These are phyloP conservation scores for Colletotrichum musae DNA, from an alignment of 2,329 filamentous ascomycete genomes.

Conservation along the genomic window DNA sequence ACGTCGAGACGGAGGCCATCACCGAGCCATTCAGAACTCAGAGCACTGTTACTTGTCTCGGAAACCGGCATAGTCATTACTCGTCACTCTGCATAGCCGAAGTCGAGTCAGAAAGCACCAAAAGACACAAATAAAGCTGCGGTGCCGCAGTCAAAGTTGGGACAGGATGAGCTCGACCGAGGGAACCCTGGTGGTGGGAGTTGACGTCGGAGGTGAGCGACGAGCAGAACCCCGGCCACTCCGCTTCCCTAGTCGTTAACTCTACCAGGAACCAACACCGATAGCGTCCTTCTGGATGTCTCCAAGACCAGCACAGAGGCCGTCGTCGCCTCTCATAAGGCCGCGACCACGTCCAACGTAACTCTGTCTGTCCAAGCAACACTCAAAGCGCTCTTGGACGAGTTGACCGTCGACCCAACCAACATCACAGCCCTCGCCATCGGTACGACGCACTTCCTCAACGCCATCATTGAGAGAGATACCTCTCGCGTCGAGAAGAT, in stretches of 20 bases:
- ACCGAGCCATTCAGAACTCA: background rate
- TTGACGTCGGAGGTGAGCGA: constrained; percentile 41
- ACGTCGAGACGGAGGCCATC: constrained; percentile 4
- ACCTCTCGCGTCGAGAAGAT: constrained; percentile 62
- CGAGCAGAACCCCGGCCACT: background rate
- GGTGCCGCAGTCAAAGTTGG: constrained; percentile 6
- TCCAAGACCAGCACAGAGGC: constrained; percentile 33
- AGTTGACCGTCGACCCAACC: constrained; percentile 47
- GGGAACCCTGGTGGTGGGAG: constrained; percentile 40
- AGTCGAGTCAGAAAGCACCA: background rate
- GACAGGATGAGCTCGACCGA: constrained; percentile 27
- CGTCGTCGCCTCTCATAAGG: constrained; percentile 54
- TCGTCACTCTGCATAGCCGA: background rate
- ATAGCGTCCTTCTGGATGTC: constrained; percentile 64
- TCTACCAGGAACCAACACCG: constrained; percentile 64
- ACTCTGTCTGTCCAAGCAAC: constrained; percentile 62
- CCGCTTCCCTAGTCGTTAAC: background rate
- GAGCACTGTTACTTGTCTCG: background rate
- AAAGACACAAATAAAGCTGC: background rate
- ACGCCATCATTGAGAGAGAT: constrained; percentile 70
- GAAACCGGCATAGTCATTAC: background rate
- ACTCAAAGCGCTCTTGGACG: constrained; percentile 59
- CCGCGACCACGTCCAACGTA: constrained; percentile 63
- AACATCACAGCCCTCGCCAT: constrained; percentile 65
- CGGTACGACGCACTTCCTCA: constrained; percentile 72